A percentile compares a stretch with the other conserved stretches of the same genome.
Evolutionary conservation across 1,139 yeast species (phyloP).

Genomic region (Geotrichum reessii): DNA sequence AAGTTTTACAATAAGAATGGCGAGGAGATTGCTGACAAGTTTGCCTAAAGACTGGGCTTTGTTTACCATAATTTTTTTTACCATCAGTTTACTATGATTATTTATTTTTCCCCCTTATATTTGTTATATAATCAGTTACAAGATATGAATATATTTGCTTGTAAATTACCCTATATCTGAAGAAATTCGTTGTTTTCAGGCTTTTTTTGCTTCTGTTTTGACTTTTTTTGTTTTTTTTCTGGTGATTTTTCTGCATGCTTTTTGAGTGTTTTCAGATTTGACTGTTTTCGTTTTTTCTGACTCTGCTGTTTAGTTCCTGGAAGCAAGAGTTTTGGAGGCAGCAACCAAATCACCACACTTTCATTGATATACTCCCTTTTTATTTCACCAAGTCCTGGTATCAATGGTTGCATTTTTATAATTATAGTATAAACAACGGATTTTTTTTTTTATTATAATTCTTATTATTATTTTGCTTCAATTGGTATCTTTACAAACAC

Average conservation of each 20-base stretch:
- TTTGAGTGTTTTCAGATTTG: background rate
- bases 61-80: background rate
- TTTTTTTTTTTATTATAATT: background rate
- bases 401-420: background rate
- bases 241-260: background rate
- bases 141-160: background rate
- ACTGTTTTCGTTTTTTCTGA: background rate
- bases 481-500: background rate
- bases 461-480: background rate
- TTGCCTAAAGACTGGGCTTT: slow-evolving; percentile 2
- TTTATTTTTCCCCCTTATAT: background rate
- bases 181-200: background rate
- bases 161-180: background rate
- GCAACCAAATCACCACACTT: slow-evolving; percentile 1
- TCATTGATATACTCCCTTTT: background rate
- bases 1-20: slow-evolving; percentile 15
- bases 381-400: background rate
- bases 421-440: background rate
- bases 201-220: background rate
- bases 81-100: background rate
- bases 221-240: background rate
- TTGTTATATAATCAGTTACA: background rate
- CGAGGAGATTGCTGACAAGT: slow-evolving; percentile 14
- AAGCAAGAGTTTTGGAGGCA: slow-evolving; percentile 6
- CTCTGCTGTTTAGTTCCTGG: background rate